Percentiles rank a stretch among this genome's conserved stretches.
These are phyloP conservation scores for Microsporum canis DNA, from an alignment of 2,329 filamentous ascomycete genomes.

Conservation along the genomic window DNA sequence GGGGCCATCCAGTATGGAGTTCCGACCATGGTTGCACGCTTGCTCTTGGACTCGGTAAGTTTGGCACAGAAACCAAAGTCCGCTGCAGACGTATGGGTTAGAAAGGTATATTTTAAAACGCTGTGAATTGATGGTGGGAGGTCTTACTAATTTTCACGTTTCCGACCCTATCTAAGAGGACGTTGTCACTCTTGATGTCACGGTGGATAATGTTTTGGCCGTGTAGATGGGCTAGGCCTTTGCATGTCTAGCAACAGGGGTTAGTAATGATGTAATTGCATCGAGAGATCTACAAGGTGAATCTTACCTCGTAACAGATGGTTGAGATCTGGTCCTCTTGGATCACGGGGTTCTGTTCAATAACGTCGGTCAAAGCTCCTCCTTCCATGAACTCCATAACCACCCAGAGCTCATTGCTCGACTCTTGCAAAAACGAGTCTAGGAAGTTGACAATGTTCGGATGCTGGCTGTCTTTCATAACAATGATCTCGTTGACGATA, in stretches of 20 bases:
- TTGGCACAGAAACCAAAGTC: slow-evolving; percentile 99
- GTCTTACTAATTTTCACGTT: slow-evolving; percentile 93
- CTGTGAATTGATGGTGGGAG: not conserved
- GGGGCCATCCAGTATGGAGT: slow-evolving; percentile 99
- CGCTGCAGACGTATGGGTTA: slow-evolving; percentile 44
- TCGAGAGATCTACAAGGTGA: not conserved
- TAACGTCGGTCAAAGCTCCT: slow-evolving; percentile 92
- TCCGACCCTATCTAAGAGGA: slow-evolving; percentile 82
- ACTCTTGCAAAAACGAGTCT: slow-evolving; percentile 91
- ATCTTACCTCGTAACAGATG: slow-evolving; percentile 81
- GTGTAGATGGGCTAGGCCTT: slow-evolving; percentile 86
- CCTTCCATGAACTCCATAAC: slow-evolving; percentile 99
- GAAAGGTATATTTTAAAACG: slow-evolving; percentile 10
- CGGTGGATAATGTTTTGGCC: slow-evolving; percentile 95
- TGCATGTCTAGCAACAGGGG: slow-evolving; percentile 63
- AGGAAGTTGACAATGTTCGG: slow-evolving; percentile 98
- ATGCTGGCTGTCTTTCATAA: slow-evolving; percentile 99
- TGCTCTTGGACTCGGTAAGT: slow-evolving; percentile 89
- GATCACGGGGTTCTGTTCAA: slow-evolving; percentile 91
- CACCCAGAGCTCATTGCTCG: slow-evolving; percentile 93
- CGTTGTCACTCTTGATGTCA: slow-evolving; percentile 99
- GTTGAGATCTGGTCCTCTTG: slow-evolving; percentile 96
- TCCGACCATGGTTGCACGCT: slow-evolving; percentile 97
- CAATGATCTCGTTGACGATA: slow-evolving; percentile 98
- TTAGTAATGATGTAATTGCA: slow-evolving; percentile 11